These are phyloP conservation scores for Eucalyptus brandiana DNA, from an alignment of 345 rosid genomes.

Conservation along the genomic window DNA sequence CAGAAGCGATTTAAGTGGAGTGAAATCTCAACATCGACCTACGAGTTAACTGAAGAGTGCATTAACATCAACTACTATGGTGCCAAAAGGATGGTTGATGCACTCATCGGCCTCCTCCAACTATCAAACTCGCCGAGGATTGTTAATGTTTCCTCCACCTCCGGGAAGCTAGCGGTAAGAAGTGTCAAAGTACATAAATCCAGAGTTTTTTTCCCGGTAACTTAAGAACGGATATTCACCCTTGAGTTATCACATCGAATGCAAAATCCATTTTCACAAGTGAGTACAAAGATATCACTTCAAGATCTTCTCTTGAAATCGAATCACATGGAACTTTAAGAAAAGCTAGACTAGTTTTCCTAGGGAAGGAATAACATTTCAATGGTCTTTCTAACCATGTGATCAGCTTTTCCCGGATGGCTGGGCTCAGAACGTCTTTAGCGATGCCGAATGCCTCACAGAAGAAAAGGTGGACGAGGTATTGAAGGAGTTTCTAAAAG, in stretches of 20 bases:
- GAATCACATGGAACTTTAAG: not conserved
- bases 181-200: not conserved
- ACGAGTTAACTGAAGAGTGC: conserved; percentile 4
- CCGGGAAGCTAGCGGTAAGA: conserved; percentile 7
- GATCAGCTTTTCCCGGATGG: conserved; percentile 17
- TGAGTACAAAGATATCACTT: not conserved
- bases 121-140: conserved; percentile 19
- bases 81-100: conserved; percentile 4
- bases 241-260: not conserved
- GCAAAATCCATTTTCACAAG: not conserved
- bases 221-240: not conserved
- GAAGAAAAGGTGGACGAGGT: conserved; percentile 31
- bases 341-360: not conserved
- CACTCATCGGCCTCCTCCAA: conserved; percentile 3
- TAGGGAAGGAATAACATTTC: not conserved
- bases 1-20: not conserved
- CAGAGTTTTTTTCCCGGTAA: not conserved
- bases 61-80: conserved; percentile 4
- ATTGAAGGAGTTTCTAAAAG: conserved; percentile 21
- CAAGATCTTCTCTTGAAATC: not conserved
- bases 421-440: conserved; percentile 20
- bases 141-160: conserved; percentile 5
- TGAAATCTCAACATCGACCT: not conserved
- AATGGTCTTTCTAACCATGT: not conserved
- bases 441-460: conserved; percentile 21